Base-by-base conservation (phyloP, 176 grass and related monocot species). In the Thinopyrum elongatum region DNA sequence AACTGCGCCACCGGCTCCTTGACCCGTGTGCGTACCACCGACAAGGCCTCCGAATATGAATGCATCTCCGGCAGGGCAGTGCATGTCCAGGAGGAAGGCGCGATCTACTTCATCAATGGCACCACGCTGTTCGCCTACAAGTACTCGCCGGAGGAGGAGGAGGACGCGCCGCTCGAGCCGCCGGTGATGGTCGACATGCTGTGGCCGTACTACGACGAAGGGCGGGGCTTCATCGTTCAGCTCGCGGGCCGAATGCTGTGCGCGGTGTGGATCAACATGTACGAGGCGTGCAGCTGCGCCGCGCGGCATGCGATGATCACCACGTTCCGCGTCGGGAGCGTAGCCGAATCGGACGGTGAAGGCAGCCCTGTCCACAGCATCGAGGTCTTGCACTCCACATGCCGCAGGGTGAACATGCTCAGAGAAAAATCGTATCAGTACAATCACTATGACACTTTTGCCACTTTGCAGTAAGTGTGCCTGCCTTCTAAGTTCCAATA, bases 221-320 rank as follows among this genome's bases (percentile, higher is more conserved):
- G 69, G 5, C 13, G n/a, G 25, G 69, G 69, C 69, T 72, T 25
- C 36, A 3, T 72, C 23, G 36, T 72, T 15, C 69, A 72, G 38
- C 69, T 72, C 22, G 22, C 13, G 36, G 69, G 11, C 12, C 35
- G 15, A 6, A 72, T 72, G 36, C 11, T 72, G 36, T 72, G 69
- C 11, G 69, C 69, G 4, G 69, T 72, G 36, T 72, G 69, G 69
- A 42, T 42, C n/a, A 72, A 72, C 69, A 72, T 72, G 69, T 41
- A 72, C 13, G 36, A 72, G 69, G 36, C 22, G 39, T 72, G 69
- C 36, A 41, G 35, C 13, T 72, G 69, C 12, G 69, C 11, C 22
- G 0, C 36, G 38, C 67, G 67, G 9, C 67, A 70, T 10, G 67
- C 9, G 34, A 35, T 70, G 9, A 70, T 70, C 67, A 70, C 66